Evolutionary conservation across 805 yeast genomes (phyloP).

Genomic region (Metschnikowia lochheadii): DNA sequence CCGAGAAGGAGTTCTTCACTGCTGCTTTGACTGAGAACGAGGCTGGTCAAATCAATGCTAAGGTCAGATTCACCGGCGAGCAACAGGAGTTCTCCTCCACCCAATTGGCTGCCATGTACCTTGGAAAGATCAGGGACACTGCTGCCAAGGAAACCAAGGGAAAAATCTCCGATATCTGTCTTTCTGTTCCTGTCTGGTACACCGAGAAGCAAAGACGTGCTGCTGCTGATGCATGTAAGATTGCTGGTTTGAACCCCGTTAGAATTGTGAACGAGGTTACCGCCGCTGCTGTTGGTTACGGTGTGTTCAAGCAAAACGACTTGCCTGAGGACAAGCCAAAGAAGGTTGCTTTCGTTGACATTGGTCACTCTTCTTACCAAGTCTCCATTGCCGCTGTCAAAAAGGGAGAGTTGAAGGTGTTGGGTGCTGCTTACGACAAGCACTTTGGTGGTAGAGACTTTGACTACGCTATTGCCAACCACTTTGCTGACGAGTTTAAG

Average conservation of each 20-base stretch:
- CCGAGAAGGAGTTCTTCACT: slow-evolving; percentile 72
- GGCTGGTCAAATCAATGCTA: slow-evolving; percentile 76
- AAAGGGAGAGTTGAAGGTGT: slow-evolving; percentile 91
- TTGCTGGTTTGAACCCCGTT: slow-evolving; percentile 97
- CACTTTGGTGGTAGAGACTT: slow-evolving; percentile 98
- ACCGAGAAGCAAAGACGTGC: slow-evolving; percentile 96
- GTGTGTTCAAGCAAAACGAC: slow-evolving; percentile 91
- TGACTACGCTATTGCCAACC: slow-evolving; percentile 89
- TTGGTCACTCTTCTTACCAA: slow-evolving; percentile 94
- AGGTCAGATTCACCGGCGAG: slow-evolving; percentile 81
- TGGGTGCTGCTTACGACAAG: slow-evolving; percentile 90
- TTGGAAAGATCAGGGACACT: slow-evolving; percentile 82
- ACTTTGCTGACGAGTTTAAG: slow-evolving; percentile 90
- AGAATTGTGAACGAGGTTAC: slow-evolving; percentile 96
- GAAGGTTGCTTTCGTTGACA: slow-evolving; percentile 89
- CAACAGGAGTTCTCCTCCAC: slow-evolving; percentile 76
- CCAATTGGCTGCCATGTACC: slow-evolving; percentile 92
- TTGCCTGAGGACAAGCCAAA: slow-evolving; percentile 91
- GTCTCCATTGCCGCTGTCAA: slow-evolving; percentile 86
- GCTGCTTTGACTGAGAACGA: slow-evolving; percentile 64
- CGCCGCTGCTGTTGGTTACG: slow-evolving; percentile 99
- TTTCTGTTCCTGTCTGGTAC: slow-evolving; percentile 97
- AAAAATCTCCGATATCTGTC: slow-evolving; percentile 78
- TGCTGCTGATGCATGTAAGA: slow-evolving; percentile 87
- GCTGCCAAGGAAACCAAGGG: slow-evolving; percentile 79